Conservation (phyloP, 2,329 filamentous ascomycete species). For the Penicillium concentricum region DNA sequence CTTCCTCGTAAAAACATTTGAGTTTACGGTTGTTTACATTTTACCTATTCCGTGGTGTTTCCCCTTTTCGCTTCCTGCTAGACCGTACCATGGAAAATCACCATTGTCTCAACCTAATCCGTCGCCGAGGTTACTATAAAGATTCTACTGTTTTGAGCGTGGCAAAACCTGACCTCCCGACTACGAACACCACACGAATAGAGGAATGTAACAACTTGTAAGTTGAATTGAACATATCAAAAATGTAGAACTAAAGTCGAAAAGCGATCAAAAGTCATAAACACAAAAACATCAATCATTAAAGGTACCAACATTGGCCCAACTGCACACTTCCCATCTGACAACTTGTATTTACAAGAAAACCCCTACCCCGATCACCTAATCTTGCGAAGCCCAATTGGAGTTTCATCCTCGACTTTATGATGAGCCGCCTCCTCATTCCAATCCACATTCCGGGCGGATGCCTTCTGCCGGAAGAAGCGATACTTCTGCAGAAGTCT, state of each 20-base stretch:
- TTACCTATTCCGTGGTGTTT: background rate
- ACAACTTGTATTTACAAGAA: background rate
- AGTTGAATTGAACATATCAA: too few species aligned
- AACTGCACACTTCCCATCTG: background rate
- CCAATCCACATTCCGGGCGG: background rate
- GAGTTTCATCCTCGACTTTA: background rate
- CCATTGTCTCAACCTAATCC: too few species aligned
- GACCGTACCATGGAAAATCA: too few species aligned
- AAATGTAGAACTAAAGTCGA: background rate
- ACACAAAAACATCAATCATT: background rate
- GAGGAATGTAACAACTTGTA: background rate
- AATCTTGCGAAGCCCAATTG: background rate
- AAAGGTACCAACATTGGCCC: background rate
- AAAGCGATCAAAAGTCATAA: background rate
- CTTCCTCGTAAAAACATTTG: background rate
- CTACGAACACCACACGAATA: background rate
- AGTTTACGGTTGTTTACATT: background rate
- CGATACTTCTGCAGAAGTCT: background rate
- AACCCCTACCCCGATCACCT: background rate
- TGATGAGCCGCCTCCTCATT: background rate
- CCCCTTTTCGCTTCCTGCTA: too few species aligned
- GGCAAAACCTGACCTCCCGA: too few species aligned
- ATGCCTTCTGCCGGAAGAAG: background rate
- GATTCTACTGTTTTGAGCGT: too few species aligned
- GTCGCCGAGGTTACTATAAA: too few species aligned